phyloP scores from a whole-genome alignment of 495 filamentous ascomycete genomes.

The Lophium mytilinum region DNA sequence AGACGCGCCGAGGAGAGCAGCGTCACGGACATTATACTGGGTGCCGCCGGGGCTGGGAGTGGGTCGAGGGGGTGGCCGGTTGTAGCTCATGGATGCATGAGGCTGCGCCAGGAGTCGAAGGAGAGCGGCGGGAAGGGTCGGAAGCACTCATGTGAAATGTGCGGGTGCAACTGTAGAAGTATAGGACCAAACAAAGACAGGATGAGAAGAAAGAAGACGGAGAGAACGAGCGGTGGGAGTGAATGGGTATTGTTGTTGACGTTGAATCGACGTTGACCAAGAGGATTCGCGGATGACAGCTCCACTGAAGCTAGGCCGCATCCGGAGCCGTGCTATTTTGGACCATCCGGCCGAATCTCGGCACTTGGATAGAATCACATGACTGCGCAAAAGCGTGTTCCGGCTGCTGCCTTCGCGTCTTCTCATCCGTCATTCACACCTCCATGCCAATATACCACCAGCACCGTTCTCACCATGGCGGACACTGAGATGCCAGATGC shows the following conservation, averaged over 20 bases:
- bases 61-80: conserved; percentile 10
- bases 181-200: neutral
- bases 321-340: too few species aligned
- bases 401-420: conserved; percentile 2
- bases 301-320: too few species aligned
- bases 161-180: neutral
- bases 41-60: conserved; percentile 15
- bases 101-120: conserved; percentile 7
- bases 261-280: too few species aligned
- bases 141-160: neutral
- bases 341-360: too few species aligned
- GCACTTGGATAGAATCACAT: neutral
- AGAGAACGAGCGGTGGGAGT: neutral
- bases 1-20: conserved; percentile 25
- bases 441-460: neutral
- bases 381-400: neutral
- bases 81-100: conserved; percentile 24
- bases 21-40: conserved; percentile 26
- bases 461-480: conserved; percentile 18
- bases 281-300: too few species aligned
- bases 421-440: neutral
- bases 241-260: neutral
- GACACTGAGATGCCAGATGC: conserved; percentile 31
- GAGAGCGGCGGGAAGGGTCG: neutral
- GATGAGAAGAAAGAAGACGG: neutral